Conservation (phyloP, 2,329 filamentous ascomycete genomes). For the Colletotrichum godetiae region DNA sequence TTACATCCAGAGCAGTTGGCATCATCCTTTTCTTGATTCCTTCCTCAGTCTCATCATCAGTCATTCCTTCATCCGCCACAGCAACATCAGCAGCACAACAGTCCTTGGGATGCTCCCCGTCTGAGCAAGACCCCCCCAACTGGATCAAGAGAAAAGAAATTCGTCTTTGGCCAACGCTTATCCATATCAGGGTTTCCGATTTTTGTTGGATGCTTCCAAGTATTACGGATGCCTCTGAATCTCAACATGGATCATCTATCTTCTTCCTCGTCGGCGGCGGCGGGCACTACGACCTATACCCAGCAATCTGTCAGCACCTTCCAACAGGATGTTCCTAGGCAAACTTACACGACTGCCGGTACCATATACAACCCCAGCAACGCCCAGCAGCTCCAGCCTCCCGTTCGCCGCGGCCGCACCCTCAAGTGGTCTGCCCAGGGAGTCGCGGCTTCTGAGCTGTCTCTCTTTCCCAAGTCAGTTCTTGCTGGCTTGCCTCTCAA, state of each 20-base stretch:
- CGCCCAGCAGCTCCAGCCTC: slow-evolving; percentile 60
- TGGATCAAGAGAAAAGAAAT: slow-evolving; percentile 15
- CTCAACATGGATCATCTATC: slow-evolving; percentile 46
- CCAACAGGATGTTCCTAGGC: slow-evolving; percentile 39
- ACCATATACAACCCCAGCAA: slow-evolving; percentile 64
- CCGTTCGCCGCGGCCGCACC: slow-evolving; percentile 61
- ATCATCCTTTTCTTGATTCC: neutral
- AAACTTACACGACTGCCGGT: slow-evolving; percentile 67
- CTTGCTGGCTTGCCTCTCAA: slow-evolving; percentile 50
- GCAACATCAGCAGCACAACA: neutral
- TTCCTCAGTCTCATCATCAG: slow-evolving; percentile 13
- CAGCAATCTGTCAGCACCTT: slow-evolving; percentile 30
- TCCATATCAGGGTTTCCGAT: slow-evolving; percentile 18
- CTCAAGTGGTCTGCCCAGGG: slow-evolving; percentile 51
- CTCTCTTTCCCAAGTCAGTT: slow-evolving; percentile 50
- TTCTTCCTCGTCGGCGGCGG: slow-evolving; percentile 37
- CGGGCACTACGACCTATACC: slow-evolving; percentile 14
- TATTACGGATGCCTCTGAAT: slow-evolving; percentile 20
- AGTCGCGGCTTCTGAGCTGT: slow-evolving; percentile 43
- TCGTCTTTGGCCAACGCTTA: slow-evolving; percentile 28
- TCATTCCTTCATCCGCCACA: slow-evolving; percentile 9
- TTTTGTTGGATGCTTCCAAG: slow-evolving; percentile 16
- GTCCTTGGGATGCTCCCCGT: slow-evolving; percentile 15
- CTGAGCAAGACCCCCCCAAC: slow-evolving; percentile 2
- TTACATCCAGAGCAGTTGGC: neutral